Evolutionary conservation across 1,139 yeast genomes (phyloP), one percentile per base, ranked within the genome.

Genomic region (Pichia sp.): DNA sequence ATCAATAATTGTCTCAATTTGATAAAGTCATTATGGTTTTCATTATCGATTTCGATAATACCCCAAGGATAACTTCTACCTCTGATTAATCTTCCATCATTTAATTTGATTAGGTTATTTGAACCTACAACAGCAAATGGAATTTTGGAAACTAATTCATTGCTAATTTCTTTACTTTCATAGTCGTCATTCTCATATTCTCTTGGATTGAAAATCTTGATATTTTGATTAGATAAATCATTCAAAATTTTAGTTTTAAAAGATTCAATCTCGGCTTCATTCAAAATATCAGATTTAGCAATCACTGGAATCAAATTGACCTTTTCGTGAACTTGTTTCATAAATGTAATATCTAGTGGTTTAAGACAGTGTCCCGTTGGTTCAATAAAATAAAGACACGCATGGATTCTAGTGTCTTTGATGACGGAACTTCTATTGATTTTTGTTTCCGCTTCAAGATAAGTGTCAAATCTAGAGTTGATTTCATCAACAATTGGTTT

Each of bases 61-160:
- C 99, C 99, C 99, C 99, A 94, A 51, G 98, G 98, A 65, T 94
- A 94, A 54, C 76, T 70, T 68, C 99, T 85, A 53, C 97, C 97
- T 63, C 97, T 82, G n/a, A 54, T 81, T 85, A 56, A 90, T 77
- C 60, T 86, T 86, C 56, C 94, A 81, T 57, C 83, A 82, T 58
- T 87, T 79, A 49, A 87, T 57, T 75, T 75, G 36, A 90, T 87
- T 54, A 79, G 81, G 50, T 73, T 71, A 32, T 92, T 85, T 27
- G 97, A 87, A 32, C 97, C 98, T 44, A 94, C 86, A 53, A 92
- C 83, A 26, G 98, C 98, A 69, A 88, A 92, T 39, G 99, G 99
- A 49, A 86, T 75, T 60, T 75, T 78, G 46, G 75, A 69, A 67
- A 82, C 72, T 52, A 94, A 75, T 50, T 79, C 81, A 52, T 73